phyloP scores from a whole-genome alignment of 139 green algal species.

The Chlorella sp. region DNA sequence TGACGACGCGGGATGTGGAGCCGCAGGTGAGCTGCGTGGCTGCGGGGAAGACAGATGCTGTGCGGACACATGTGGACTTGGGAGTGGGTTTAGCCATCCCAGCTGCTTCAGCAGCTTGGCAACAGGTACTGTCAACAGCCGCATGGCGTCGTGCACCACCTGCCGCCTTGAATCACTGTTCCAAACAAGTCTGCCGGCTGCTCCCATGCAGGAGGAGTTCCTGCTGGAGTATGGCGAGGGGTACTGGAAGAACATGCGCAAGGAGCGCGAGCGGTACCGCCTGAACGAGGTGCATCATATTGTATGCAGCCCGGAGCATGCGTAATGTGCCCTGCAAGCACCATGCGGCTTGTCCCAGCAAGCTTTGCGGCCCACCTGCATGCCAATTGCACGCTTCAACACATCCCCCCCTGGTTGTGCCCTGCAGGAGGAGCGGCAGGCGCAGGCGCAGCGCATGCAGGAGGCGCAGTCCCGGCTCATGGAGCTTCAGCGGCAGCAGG shows the following conservation, averaged over 20 bases:
- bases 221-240: constrained; percentile 5
- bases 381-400: neutral
- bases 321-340: too few species aligned
- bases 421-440: neutral
- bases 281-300: neutral
- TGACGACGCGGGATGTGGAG: neutral
- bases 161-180: too few species aligned
- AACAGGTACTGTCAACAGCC: too few species aligned
- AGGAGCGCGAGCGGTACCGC: neutral
- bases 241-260: neutral
- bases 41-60: too few species aligned
- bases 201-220: constrained; percentile 19
- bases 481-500: neutral
- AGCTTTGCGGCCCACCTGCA: neutral
- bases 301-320: neutral
- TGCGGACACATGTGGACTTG: too few species aligned
- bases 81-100: too few species aligned
- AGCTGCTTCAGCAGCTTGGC: too few species aligned
- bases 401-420: neutral
- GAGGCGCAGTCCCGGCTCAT: neutral
- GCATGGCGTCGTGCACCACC: too few species aligned
- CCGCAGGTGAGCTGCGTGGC: neutral
- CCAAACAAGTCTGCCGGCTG: too few species aligned
- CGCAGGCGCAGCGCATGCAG: neutral
- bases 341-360: too few species aligned